Conservation (phyloP, 129 eudicot genomes). For the Ambrosia artemisiifolia region DNA sequence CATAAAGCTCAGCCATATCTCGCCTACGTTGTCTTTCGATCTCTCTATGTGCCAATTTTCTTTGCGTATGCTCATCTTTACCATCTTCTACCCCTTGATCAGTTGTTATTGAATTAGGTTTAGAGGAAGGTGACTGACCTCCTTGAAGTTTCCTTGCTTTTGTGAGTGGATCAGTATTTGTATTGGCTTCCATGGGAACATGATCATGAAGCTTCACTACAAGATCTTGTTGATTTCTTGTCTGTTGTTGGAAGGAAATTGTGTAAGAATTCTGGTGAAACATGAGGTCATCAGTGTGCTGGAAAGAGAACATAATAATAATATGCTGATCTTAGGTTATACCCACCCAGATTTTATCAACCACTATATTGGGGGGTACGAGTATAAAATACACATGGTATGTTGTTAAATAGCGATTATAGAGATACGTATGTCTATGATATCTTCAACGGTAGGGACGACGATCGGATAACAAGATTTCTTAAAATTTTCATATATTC, state of each 20-base stretch:
- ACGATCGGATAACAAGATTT: constrained; percentile 1
- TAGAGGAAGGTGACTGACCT: constrained; percentile 23
- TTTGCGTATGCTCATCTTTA: constrained; percentile 32
- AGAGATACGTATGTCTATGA: constrained; percentile 15
- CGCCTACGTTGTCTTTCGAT: constrained; percentile 64
- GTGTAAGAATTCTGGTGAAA: constrained; percentile 29
- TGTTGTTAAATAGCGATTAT: constrained; percentile 4
- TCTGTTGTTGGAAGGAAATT: constrained; percentile 30
- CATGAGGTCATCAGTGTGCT: constrained; percentile 37
- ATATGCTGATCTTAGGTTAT: constrained; percentile 14
- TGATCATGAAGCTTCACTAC: constrained; percentile 14
- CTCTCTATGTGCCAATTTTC: constrained; percentile 48
- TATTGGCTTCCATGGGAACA: constrained; percentile 19
- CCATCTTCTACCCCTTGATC: constrained; percentile 1
- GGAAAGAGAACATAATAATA: constrained; percentile 44
- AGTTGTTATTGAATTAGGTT: constrained; percentile 23
- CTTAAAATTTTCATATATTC: not conserved
- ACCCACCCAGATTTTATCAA: constrained; percentile 33
- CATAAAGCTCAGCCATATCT: constrained; percentile 64
- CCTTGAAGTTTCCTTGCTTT: constrained; percentile 23
- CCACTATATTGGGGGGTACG: constrained; percentile 11
- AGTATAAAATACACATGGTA: constrained; percentile 6
- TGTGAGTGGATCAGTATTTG: constrained; percentile 3
- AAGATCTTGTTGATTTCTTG: constrained; percentile 37
- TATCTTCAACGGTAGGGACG: constrained; percentile 30